Percentiles rank a stretch among this genome's conserved stretches.
These are phyloP conservation scores for Gastrolobium bilobum DNA, from an alignment of 306 rosid species.

Conservation along the genomic window DNA sequence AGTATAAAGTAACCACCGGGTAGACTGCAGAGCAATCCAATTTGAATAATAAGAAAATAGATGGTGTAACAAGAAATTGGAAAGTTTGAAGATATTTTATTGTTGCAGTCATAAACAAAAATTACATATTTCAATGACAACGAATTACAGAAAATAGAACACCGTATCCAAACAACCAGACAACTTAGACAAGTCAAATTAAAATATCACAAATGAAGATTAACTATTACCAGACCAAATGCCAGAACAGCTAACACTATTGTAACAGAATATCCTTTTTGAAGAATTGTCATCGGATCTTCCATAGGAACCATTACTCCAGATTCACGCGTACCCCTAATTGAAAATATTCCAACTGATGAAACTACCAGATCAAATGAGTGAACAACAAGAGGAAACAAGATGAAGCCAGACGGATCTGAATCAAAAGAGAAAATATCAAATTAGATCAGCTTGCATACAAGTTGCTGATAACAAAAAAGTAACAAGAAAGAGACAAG, in stretches of 20 bases:
- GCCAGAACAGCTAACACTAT: slow-evolving; percentile 91
- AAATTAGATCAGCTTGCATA: slow-evolving; percentile 46
- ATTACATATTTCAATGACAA: slow-evolving; percentile 43
- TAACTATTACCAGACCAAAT: slow-evolving; percentile 85
- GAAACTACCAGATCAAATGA: slow-evolving; percentile 95
- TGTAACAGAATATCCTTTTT: slow-evolving; percentile 93
- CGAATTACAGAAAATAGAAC: slow-evolving; percentile 16
- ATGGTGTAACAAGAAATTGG: slow-evolving; percentile 9
- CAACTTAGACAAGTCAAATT: slow-evolving; percentile 35
- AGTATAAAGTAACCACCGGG: slow-evolving; percentile 95
- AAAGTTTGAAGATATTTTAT: slow-evolving; percentile 39
- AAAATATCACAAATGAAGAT: slow-evolving; percentile 42
- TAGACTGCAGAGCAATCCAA: slow-evolving; percentile 72
- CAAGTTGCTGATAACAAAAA: slow-evolving; percentile 33
- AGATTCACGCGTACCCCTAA: slow-evolving; percentile 88
- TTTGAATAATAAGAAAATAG: slow-evolving; percentile 45
- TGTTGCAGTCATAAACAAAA: slow-evolving; percentile 31
- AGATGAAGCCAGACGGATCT: slow-evolving; percentile 99
- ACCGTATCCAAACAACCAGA: slow-evolving; percentile 24
- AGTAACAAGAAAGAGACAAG: slow-evolving; percentile 26
- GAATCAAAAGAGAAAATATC: slow-evolving; percentile 57
- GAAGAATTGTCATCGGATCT: slow-evolving; percentile 97
- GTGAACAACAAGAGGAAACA: slow-evolving; percentile 99
- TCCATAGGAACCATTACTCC: slow-evolving; percentile 75
- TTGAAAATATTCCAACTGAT: slow-evolving; percentile 89